Base-by-base conservation (phyloP, 2,329 filamentous ascomycete species). In the Didymella glomerata region DNA sequence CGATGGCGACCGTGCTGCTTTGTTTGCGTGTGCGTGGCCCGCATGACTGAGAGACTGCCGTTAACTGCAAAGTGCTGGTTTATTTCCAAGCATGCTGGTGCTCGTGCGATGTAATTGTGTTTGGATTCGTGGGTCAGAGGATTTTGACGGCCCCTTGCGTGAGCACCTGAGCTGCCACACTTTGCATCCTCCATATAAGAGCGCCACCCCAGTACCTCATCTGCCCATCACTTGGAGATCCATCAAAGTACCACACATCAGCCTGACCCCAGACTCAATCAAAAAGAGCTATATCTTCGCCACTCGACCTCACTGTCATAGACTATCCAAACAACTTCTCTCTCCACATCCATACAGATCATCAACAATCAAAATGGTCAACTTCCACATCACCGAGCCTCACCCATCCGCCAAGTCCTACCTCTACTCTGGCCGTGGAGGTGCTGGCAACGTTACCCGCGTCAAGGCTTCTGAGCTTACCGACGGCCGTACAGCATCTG, bases 301-400 rank as follows among this genome's bases (percentile, higher is more conserved):
- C 61, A 54, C 55, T 63, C 47, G 50, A 60, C 63, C 61, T 63
- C 13, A 61, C 54, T 25, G n/a, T 41, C 48, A 45, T 48, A 40
- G 10, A 30, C 41, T 42, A 64, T 57, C 62, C 59, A 60, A 36
- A 60, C 55, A 55, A 53, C 40, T 51, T 49, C 11, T 49, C 63
- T 42, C n/a, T 32, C 28, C 48, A 42, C 57, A 45, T 20, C 48
- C 54, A 40, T 46, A 28, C 32, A 46, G 28, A 38, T 13, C n/a
- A 55, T 64, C 57, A 77, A 57, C 55, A 54, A 58, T 32, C 69
- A 76, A 65, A 66, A 77, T 77, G 75, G 65, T 71, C 55, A 69
- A 69, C 73, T 86, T 85, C 80, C 81, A 80, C 69, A 81, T 88
- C 72, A 81, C 84, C 74, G 86, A 88, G 72, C 86, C 86, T 63